These are phyloP conservation scores for Salix caprea DNA, from an alignment of 345 rosid species.

Conservation along the genomic window DNA sequence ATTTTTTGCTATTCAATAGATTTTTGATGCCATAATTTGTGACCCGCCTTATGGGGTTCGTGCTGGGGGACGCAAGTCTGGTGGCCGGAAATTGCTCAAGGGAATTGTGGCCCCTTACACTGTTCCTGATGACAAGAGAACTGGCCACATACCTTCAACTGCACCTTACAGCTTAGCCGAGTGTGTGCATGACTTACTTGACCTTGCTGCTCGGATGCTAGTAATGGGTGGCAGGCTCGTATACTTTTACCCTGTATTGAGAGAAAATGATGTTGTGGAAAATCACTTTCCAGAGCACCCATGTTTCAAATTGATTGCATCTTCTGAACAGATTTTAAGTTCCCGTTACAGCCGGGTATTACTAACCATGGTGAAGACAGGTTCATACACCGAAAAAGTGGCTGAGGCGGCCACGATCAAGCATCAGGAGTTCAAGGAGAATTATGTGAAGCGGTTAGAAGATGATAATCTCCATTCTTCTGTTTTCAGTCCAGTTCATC, in stretches of 20 bases:
- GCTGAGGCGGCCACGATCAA: slow-evolving; percentile 54
- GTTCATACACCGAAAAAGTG: slow-evolving; percentile 52
- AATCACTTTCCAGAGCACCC: slow-evolving; percentile 67
- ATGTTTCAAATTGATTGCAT: slow-evolving; percentile 64
- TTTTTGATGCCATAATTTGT: slow-evolving; percentile 83
- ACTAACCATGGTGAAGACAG: slow-evolving; percentile 76
- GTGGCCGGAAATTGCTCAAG: slow-evolving; percentile 84
- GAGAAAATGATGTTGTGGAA: slow-evolving; percentile 53
- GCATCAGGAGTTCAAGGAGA: slow-evolving; percentile 82
- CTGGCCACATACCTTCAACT: slow-evolving; percentile 89
- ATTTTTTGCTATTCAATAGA: slow-evolving; percentile 31
- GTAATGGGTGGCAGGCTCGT: slow-evolving; percentile 86
- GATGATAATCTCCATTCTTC: slow-evolving; percentile 86
- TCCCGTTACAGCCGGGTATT: slow-evolving; percentile 75
- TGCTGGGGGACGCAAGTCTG: slow-evolving; percentile 95
- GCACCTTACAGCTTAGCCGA: slow-evolving; percentile 81
- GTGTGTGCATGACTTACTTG: slow-evolving; percentile 85
- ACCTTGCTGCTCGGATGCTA: slow-evolving; percentile 86
- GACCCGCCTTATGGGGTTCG: slow-evolving; percentile 98
- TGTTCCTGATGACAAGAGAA: slow-evolving; percentile 89
- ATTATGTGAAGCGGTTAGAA: slow-evolving; percentile 86
- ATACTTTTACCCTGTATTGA: slow-evolving; percentile 72
- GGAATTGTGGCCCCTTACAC: slow-evolving; percentile 80
- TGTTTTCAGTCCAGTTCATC: slow-evolving; percentile 60
- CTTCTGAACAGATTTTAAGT: slow-evolving; percentile 88